These are phyloP conservation scores for Sambucus nigra DNA, from an alignment of 129 eudicot species.

Conservation along the genomic window DNA sequence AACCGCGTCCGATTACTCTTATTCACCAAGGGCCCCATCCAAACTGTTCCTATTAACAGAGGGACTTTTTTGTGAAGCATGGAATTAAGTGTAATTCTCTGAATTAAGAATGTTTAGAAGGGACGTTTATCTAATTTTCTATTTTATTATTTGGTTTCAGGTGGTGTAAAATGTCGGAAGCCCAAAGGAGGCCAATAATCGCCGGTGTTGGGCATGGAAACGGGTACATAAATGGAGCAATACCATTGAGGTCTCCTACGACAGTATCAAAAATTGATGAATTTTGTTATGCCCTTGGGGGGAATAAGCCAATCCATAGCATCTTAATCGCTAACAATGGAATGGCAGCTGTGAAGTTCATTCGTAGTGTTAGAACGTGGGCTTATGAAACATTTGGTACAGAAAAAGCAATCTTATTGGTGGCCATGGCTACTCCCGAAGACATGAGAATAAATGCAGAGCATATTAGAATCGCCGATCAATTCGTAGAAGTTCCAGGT, in stretches of 20 bases:
- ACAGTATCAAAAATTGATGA: conserved; percentile 57
- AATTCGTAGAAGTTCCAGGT: conserved; percentile 98
- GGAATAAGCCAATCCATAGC: conserved; percentile 76
- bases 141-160: conserved; percentile 18
- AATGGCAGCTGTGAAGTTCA: conserved; percentile 98
- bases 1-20: too few relatives aligned
- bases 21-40: too few relatives aligned
- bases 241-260: conserved; percentile 53
- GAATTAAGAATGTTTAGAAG: background rate
- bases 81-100: conserved; percentile 1
- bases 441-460: conserved; percentile 98
- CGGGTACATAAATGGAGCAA: conserved; percentile 42
- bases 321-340: conserved; percentile 95
- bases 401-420: conserved; percentile 87
- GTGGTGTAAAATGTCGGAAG: conserved; percentile 58
- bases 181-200: conserved; percentile 44
- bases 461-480: conserved; percentile 93
- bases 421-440: conserved; percentile 99
- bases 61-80: background rate
- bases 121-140: background rate
- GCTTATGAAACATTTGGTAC: conserved; percentile 95
- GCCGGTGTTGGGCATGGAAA: conserved; percentile 30
- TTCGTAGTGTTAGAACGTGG: conserved; percentile 93
- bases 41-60: too few relatives aligned
- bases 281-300: conserved; percentile 82